Conservation (phyloP, 768 basidiomycete genomes). For the Cystofilobasidium ferigula region DNA sequence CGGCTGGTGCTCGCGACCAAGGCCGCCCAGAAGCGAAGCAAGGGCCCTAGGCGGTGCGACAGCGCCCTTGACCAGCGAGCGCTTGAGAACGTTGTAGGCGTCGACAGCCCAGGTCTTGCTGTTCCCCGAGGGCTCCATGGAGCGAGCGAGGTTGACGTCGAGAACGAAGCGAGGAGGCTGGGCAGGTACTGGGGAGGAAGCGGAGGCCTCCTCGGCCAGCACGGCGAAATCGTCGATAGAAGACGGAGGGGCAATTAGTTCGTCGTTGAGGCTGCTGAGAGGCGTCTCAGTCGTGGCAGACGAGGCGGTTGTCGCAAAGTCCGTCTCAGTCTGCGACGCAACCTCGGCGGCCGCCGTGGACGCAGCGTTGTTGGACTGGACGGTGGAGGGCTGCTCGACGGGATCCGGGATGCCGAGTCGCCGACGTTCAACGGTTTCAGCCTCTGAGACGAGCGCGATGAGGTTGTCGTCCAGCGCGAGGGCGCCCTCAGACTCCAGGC, state of each 20-base stretch:
- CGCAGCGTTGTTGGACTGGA: slow-evolving; percentile 16
- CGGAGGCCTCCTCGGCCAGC: not conserved
- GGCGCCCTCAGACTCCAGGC: slow-evolving; percentile 22
- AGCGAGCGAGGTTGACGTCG: slow-evolving; percentile 1
- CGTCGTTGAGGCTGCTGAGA: slow-evolving; percentile 25
- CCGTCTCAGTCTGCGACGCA: slow-evolving; percentile 23
- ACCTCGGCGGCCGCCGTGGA: slow-evolving; percentile 28
- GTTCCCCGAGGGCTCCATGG: not conserved
- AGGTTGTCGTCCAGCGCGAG: not conserved
- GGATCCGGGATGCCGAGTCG: not conserved
- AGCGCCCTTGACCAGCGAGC: slow-evolving; percentile 34
- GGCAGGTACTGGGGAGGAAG: slow-evolving; percentile 3
- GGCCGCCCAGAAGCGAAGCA: slow-evolving; percentile 53
- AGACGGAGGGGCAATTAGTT: slow-evolving; percentile 26
- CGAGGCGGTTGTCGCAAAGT: not conserved
- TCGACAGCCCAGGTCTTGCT: not conserved
- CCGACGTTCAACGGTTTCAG: not conserved
- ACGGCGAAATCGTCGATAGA: slow-evolving; percentile 25
- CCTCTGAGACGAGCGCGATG: slow-evolving; percentile 6
- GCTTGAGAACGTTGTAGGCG: slow-evolving; percentile 18
- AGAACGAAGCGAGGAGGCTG: not conserved
- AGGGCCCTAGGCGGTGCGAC: slow-evolving; percentile 50
- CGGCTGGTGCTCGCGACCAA: slow-evolving; percentile 55
- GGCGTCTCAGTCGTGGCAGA: slow-evolving; percentile 8
- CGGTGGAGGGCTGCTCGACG: not conserved